Conservation (phyloP, 306 rosid genomes). For the Quercus bicolor region DNA sequence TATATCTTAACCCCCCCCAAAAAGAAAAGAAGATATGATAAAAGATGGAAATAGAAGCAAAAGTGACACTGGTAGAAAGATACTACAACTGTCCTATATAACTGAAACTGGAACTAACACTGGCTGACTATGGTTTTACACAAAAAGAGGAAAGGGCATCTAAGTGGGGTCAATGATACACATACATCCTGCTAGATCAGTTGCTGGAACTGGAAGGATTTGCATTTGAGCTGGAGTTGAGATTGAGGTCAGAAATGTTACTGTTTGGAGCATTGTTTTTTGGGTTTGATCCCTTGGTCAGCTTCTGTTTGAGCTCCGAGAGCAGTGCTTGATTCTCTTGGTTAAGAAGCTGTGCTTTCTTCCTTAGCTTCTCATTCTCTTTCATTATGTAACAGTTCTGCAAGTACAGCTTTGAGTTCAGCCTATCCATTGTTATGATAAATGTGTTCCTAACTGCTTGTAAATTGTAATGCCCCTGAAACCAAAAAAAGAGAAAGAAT, state of each 20-base stretch:
- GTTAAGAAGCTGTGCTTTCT: slow-evolving; percentile 91
- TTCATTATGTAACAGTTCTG: slow-evolving; percentile 96
- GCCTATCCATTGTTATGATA: slow-evolving; percentile 61
- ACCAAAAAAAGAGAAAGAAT: neutral
- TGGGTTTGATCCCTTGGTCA: slow-evolving; percentile 47
- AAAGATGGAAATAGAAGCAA: slow-evolving; percentile 40
- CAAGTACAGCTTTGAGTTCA: slow-evolving; percentile 90
- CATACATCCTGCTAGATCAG: slow-evolving; percentile 24
- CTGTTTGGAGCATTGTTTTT: slow-evolving; percentile 40
- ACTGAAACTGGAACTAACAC: slow-evolving; percentile 58
- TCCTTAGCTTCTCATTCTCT: slow-evolving; percentile 91
- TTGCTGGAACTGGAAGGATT: slow-evolving; percentile 64
- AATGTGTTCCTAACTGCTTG: neutral
- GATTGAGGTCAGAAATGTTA: slow-evolving; percentile 62
- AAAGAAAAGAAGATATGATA: slow-evolving; percentile 29
- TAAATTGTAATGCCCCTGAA: slow-evolving; percentile 29
- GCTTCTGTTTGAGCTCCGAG: slow-evolving; percentile 88
- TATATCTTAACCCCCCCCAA: slow-evolving; percentile 48
- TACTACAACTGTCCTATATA: slow-evolving; percentile 52
- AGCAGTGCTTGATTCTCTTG: slow-evolving; percentile 92
- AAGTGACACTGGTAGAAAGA: slow-evolving; percentile 21
- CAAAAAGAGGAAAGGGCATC: slow-evolving; percentile 26
- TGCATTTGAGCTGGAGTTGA: slow-evolving; percentile 46
- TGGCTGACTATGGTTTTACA: slow-evolving; percentile 54
- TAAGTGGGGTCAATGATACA: slow-evolving; percentile 59